These are phyloP conservation scores for Vaccinium myrtillus DNA, from an alignment of 148 eudicot genomes.

Conservation along the genomic window DNA sequence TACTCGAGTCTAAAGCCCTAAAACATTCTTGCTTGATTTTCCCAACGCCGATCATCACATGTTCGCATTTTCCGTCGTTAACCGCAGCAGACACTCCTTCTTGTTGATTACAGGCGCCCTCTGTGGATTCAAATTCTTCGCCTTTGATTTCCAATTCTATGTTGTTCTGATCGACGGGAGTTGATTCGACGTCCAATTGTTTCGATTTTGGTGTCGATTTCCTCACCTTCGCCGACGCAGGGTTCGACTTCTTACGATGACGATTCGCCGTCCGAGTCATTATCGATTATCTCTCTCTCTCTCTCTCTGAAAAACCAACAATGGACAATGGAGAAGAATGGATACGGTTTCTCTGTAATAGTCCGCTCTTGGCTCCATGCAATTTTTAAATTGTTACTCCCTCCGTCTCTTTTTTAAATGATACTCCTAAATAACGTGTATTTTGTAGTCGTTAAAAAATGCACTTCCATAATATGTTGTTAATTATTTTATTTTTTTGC, in stretches of 20 bases:
- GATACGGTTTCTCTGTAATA: not conserved
- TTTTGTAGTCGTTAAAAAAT: too few species aligned
- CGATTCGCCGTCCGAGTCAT: slow-evolving; percentile 13
- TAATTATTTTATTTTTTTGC: too few species aligned
- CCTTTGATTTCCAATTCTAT: not conserved
- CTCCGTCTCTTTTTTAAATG: too few species aligned
- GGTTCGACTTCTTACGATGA: slow-evolving; percentile 2
- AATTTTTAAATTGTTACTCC: too few species aligned
- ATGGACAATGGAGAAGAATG: not conserved
- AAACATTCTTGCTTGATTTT: not conserved
- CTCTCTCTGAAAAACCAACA: not conserved
- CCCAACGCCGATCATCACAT: not conserved
- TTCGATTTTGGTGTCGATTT: not conserved
- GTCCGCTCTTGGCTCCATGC: too few species aligned
- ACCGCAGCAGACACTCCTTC: not conserved
- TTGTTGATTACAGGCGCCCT: not conserved
- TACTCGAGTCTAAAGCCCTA: not conserved
- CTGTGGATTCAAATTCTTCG: not conserved
- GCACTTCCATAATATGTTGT: too few species aligned
- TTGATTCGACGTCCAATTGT: not conserved
- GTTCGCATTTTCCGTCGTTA: not conserved
- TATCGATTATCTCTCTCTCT: not conserved
- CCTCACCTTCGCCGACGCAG: not conserved
- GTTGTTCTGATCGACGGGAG: not conserved
- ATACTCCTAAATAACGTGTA: too few species aligned